A percentile compares a stretch with the other conserved stretches of the same genome.
Evolutionary conservation across 2,329 filamentous ascomycete species (phyloP).

Genomic region (Raffaelea albimanens): DNA sequence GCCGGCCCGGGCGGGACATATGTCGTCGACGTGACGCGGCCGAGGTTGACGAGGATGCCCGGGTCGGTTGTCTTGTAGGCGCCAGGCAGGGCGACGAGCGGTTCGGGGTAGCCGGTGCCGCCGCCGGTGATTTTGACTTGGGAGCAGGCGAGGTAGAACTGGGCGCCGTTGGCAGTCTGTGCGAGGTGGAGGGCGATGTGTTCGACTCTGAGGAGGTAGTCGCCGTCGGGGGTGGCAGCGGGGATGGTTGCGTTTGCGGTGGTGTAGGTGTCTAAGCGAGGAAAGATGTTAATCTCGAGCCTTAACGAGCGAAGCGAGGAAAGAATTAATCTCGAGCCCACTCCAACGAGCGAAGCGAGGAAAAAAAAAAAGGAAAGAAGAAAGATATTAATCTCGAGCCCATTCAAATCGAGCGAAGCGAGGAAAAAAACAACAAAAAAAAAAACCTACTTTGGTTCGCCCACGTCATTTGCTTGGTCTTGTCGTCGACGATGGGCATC

Average conservation of each 20-base stretch:
- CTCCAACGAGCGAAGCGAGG: too few relatives aligned
- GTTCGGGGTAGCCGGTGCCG: constrained; percentile 22
- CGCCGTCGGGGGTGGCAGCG: constrained; percentile 21
- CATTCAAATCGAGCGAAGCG: too few relatives aligned
- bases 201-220: constrained; percentile 30
- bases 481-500: constrained; percentile 31
- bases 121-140: constrained; percentile 28
- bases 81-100: constrained; percentile 21
- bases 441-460: constrained; percentile 17
- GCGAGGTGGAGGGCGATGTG: constrained; percentile 30
- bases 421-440: too few relatives aligned
- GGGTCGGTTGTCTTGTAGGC: constrained; percentile 23
- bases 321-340: too few relatives aligned
- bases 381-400: too few relatives aligned
- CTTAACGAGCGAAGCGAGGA: too few relatives aligned
- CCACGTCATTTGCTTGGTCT: constrained; percentile 35
- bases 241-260: constrained; percentile 26
- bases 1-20: constrained; percentile 26
- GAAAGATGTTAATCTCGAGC: too few relatives aligned
- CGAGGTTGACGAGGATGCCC: constrained; percentile 23
- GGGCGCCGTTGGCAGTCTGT: constrained; percentile 23
- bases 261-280: constrained; percentile 18
- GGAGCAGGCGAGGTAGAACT: constrained; percentile 29
- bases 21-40: constrained; percentile 15
- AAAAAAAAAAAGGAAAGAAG: too few relatives aligned